A percentile compares a stretch with the other conserved stretches of the same genome.
These are phyloP conservation scores for Russula lepida DNA, from an alignment of 768 basidiomycete species.

Conservation along the genomic window DNA sequence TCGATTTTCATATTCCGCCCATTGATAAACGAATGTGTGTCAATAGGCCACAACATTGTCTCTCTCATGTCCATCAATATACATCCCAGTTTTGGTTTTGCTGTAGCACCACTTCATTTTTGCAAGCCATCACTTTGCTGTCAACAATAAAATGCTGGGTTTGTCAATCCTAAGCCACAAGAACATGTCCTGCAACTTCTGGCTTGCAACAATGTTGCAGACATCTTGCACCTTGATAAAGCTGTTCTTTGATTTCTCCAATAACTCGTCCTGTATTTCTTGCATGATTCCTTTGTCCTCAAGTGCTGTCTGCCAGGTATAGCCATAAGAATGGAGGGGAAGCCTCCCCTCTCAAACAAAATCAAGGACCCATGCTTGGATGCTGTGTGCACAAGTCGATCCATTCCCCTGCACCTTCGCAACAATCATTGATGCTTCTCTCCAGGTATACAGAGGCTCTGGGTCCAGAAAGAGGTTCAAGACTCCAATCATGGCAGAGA, in stretches of 20 bases:
- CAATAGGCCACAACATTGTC: background rate
- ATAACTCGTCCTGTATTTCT: too few relatives aligned
- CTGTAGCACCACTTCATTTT: background rate
- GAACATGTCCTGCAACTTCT: background rate
- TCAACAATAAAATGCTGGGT: background rate
- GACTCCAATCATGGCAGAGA: background rate
- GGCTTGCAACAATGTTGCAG: background rate
- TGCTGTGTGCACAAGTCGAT: background rate
- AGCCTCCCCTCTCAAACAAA: too few relatives aligned
- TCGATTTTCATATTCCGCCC: too few relatives aligned
- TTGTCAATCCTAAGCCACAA: background rate
- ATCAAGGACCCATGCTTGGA: background rate
- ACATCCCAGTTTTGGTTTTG: background rate
- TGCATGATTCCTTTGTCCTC: too few relatives aligned
- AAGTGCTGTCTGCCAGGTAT: too few relatives aligned
- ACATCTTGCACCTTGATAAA: background rate
- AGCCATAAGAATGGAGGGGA: too few relatives aligned
- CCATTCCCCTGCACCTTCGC: background rate
- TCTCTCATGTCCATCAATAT: too few relatives aligned
- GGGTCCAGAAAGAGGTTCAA: too few relatives aligned
- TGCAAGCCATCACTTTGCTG: background rate
- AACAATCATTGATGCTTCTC: background rate
- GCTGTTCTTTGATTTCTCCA: background rate
- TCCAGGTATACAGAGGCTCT: background rate
- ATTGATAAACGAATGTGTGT: too few relatives aligned